These are phyloP conservation scores for cucumber (Cucumis sativus) DNA, from an alignment of 306 rosid genomes.

Conservation along the genomic window Cucumber_9930_V3 NC_026660.2:7238501-7239000, in stretches of 20 bases:
- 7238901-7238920: background rate
- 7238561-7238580: background rate
- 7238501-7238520: no score
- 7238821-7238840: constrained; percentile 10
- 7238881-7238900: constrained; percentile 12
- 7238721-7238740: no score
- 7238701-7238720: background rate
- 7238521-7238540: background rate
- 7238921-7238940: background rate
- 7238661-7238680: no score
- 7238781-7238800: background rate
- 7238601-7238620: no score
- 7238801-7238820: constrained; percentile 4
- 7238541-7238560: background rate
- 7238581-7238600: no score
- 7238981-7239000: background rate
- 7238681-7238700: no score
- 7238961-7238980: no score
- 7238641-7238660: no score
- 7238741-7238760: no score
- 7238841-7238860: constrained; percentile 8
- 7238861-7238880: constrained; percentile 6
- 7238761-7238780: no score
- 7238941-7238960: background rate
- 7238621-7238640: no score